Conservation (phyloP, 441 rosid species). For the Jatropha multifida region DNA sequence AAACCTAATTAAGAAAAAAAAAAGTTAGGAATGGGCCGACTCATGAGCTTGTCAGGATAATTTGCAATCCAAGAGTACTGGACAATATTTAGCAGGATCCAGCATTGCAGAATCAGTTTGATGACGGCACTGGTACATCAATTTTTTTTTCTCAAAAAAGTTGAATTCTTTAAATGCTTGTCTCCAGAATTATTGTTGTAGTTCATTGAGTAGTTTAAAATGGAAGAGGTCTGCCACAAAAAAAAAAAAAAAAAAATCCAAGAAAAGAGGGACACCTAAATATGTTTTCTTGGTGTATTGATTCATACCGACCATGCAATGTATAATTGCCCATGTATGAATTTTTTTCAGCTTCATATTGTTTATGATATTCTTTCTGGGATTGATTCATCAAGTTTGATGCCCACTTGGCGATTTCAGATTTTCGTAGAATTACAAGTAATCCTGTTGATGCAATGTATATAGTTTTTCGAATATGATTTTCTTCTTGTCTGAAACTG, state of each 20-base stretch:
- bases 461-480: no score
- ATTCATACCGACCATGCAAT: not conserved
- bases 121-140: not conserved
- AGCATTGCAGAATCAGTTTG: constrained; percentile 5
- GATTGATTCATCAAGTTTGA: not conserved
- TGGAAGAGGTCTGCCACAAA: constrained; percentile 1
- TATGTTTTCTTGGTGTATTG: not conserved
- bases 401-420: no score
- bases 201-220: constrained; percentile 11
- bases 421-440: not conserved
- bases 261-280: not conserved
- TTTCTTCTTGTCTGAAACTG: no score
- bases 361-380: not conserved
- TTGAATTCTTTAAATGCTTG: constrained; percentile 3
- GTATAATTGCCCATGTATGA: not conserved
- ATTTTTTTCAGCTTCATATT: not conserved
- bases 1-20: constrained; percentile 27
- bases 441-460: no score
- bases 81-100: constrained; percentile 11
- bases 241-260: not conserved
- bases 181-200: not conserved
- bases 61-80: constrained; percentile 1
- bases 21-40: not conserved
- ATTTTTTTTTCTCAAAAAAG: constrained; percentile 1
- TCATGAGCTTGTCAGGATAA: constrained; percentile 2